A percentile compares a stretch with the other conserved stretches of the same genome.
phyloP scores from a whole-genome alignment of 148 eudicot genomes.

The Arbutus unedo region DNA sequence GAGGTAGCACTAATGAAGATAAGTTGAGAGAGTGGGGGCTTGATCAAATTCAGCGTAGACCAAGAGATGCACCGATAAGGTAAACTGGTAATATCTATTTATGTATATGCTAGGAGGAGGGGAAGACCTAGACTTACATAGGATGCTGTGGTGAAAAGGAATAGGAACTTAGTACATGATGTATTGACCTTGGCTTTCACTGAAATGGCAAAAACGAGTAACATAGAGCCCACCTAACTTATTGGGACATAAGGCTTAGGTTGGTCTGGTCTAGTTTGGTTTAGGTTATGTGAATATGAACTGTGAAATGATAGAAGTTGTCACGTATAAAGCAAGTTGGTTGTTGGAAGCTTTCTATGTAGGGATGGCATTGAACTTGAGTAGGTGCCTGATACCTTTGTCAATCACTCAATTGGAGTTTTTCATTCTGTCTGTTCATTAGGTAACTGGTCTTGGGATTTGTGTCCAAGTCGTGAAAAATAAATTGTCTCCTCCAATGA shows the following conservation, averaged over 20 bases:
- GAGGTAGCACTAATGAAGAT: background rate
- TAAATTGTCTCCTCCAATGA: constrained; percentile 72
- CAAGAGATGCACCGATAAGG: background rate
- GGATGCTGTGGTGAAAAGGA: background rate
- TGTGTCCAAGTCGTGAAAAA: constrained; percentile 85
- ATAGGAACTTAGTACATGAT: background rate
- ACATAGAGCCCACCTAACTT: background rate
- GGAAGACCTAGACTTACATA: too few relatives aligned
- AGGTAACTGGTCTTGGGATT: constrained; percentile 76
- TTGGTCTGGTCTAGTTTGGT: background rate
- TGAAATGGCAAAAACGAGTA: background rate
- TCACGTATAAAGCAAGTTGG: background rate
- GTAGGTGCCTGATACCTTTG: background rate
- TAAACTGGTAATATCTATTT: background rate
- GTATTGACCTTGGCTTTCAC: too few relatives aligned
- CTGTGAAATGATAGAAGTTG: background rate
- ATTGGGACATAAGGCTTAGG: background rate
- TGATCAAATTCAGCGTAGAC: background rate
- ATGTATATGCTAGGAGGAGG: background rate
- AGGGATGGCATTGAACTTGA: background rate
- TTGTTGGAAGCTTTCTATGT: background rate
- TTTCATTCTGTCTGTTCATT: background rate
- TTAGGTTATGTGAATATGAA: background rate
- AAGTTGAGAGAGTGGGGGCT: background rate
- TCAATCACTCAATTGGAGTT: background rate